Evolutionary conservation across 1,284 basidiomycete species (phyloP), one percentile per base, ranked within the genome.

Genomic region (Lentinula novae-zelandiae): DNA sequence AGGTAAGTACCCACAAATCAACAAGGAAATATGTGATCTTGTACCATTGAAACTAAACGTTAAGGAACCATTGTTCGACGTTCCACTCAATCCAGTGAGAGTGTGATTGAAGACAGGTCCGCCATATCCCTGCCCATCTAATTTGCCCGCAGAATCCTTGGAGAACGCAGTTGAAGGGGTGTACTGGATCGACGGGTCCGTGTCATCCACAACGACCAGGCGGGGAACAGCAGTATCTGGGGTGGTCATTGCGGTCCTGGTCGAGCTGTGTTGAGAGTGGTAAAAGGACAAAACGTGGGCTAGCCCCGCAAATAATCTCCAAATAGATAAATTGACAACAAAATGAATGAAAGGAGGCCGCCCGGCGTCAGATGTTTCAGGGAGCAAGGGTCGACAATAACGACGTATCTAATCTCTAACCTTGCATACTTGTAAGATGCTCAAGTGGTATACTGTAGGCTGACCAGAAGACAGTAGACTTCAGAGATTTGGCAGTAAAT

Each of bases 171-270:
- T 38, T 22, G 53, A 13, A 22, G 40, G 40, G 9, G 59, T 39
- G 27, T 60, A 60, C 38, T 40, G 52, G 7, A 60, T 60, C 5
- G 42, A 39, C 8, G 59, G 20, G 34, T 60, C 53, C 3, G 59
- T 54, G 22, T 60, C 59, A 38, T 60, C 59, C 17, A 60, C 53
- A n/a, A 54, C 46, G 17, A 60, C 46, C 13, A 54, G 42, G 8
- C 53, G 42, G 10, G 51, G 49, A 40, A 56, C 27, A 31, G 54
- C 42, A 34, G 42, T 46, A 34, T 46, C 42, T 44, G 54, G 40
- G 5, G 39, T 46, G 8, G 53, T 31, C 53, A 54, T 51, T 51
- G 49, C 49, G 1, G 17, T 7, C 31, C 49, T 9, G 20, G 49
- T 34, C 12, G 49, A 20, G 20, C 42, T 46, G 42, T 46, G 20